Base-by-base conservation (phyloP, 768 basidiomycete species). In the Mycena alexandri region DNA sequence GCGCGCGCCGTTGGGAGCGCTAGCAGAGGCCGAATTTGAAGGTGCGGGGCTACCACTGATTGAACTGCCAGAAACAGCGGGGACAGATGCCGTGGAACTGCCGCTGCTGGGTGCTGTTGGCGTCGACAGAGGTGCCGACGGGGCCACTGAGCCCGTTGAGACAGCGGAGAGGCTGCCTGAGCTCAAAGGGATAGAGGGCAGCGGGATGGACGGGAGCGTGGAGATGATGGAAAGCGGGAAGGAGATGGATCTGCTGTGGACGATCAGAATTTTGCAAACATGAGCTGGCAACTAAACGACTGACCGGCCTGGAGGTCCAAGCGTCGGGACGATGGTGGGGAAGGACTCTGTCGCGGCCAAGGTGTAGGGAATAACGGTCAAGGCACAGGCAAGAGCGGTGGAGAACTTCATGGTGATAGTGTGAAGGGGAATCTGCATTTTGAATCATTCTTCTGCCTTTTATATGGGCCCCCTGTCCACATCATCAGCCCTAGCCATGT, bases 381-480 rank as follows among this genome's bases (percentile, higher is more conserved):
- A 25, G 7, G 60, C 60, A 17, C 51, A 38, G 2, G 53, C 63
- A 38, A 61, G 14, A 21, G 46, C 43, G 53, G 60, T 48, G 2
- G 48, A 57, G 48, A 53, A 64, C 21, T 52, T 55, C 53, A 60
- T 59, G 38, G 47, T 33, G 61, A 51, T 54, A 29, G n/a, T n/a
- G n/a, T 54, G 29, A 25, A 44, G 54, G 1, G 25, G 38, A 61
- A 24, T 43, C 55, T 14, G 29, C n/a, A n/a, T 11, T 29, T 38
- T 6, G 21, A 16, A 33, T 22, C 2, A 17, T 17, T 17, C 13
- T 14, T 38, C 13, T 36, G 7, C 24, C 24, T 43, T 41, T 50
- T 43, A 62, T 29, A 42, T 34, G 29, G 17, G 24, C 21, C 21
- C 3, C 12, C 10, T 51, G 29, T 42, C 25, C 25, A 55, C 25